Conservation (phyloP, 768 basidiomycete species). For the Pleurotus djamor region DNA sequence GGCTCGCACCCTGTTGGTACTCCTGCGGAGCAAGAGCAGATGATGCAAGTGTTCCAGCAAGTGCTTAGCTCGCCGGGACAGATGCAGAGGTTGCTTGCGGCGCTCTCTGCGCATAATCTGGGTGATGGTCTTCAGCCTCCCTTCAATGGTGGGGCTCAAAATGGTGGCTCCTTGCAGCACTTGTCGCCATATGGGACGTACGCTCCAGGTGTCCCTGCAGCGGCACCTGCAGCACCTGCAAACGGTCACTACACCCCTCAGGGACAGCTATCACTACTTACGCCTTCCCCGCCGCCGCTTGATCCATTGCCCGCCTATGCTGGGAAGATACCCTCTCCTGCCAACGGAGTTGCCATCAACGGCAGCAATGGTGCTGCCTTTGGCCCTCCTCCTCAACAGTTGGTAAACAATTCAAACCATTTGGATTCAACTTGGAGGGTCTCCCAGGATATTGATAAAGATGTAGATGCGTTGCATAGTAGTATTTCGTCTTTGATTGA, state of each 20-base stretch:
- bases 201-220: neutral
- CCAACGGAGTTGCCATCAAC: neutral
- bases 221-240: neutral
- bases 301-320: conserved; percentile 9
- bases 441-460: conserved; percentile 64
- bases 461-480: conserved; percentile 67
- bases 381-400: conserved; percentile 19
- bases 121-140: conserved; percentile 20
- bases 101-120: conserved; percentile 33
- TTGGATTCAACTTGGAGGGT: conserved; percentile 58
- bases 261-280: conserved; percentile 11
- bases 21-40: conserved; percentile 37
- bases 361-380: conserved; percentile 23
- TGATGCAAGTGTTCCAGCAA: conserved; percentile 39
- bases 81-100: conserved; percentile 54
- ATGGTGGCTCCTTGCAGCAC: neutral
- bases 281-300: conserved; percentile 18
- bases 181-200: neutral
- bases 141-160: conserved; percentile 5
- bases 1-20: conserved; percentile 20
- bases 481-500: conserved; percentile 74
- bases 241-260: neutral
- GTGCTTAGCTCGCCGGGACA: conserved; percentile 45
- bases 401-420: conserved; percentile 25
- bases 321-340: conserved; percentile 13